These are phyloP conservation scores for Cadophora gregata DNA, from an alignment of 2,329 filamentous ascomycete genomes.

Conservation along the genomic window DNA sequence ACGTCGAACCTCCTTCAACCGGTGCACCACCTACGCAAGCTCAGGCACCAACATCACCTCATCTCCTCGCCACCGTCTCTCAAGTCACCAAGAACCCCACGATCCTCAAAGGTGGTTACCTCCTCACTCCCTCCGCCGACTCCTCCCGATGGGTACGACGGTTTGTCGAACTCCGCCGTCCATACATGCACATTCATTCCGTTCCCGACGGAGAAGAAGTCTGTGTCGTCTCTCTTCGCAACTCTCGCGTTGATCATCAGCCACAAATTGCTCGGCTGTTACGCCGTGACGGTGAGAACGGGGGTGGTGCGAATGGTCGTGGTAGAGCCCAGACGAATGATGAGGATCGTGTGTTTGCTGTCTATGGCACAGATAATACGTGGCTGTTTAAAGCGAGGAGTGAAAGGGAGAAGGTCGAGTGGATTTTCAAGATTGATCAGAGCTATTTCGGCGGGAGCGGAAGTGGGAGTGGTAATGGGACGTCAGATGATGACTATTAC, in stretches of 20 bases:
- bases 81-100: conserved; percentile 80
- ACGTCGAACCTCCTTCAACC: conserved; percentile 72
- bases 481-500: conserved; percentile 28
- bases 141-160: conserved; percentile 87
- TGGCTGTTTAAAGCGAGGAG: conserved; percentile 91
- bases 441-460: conserved; percentile 43
- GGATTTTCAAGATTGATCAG: conserved; percentile 95
- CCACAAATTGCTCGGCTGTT: conserved; percentile 85
- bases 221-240: conserved; percentile 84
- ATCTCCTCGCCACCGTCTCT: conserved; percentile 77
- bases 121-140: conserved; percentile 83
- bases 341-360: conserved; percentile 73
- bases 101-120: conserved; percentile 84
- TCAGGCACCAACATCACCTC: conserved; percentile 36
- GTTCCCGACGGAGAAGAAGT: conserved; percentile 88
- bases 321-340: conserved; percentile 35
- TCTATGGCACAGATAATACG: conserved; percentile 93
- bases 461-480: conserved; percentile 27
- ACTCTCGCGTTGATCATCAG: conserved; percentile 89
- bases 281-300: conserved; percentile 42
- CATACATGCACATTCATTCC: conserved; percentile 90
- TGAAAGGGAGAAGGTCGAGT: conserved; percentile 93
- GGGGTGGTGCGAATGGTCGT: conserved; percentile 34
- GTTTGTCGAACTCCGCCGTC: conserved; percentile 89
- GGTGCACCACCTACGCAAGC: conserved; percentile 52